A percentile compares a stretch with the other conserved stretches of the same genome.
Conservation (phyloP, 768 basidiomycete genomes). For the Tricholomella constricta region DNA sequence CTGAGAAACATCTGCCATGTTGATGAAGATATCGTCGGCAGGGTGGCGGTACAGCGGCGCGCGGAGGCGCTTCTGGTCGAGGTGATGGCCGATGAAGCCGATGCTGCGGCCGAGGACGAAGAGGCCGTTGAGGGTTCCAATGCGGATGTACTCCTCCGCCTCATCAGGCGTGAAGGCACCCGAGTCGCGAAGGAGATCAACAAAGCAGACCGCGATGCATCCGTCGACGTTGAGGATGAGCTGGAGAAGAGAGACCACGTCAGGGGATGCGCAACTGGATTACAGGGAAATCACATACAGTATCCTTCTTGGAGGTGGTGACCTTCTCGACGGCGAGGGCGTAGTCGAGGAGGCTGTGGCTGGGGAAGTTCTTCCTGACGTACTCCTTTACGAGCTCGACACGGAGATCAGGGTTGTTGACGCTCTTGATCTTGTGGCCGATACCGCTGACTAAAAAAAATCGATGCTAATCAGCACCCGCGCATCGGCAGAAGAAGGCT, state of each 20-base stretch:
- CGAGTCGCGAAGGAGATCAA: conserved; percentile 87
- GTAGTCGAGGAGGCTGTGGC: conserved; percentile 89
- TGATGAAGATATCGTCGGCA: conserved; percentile 95
- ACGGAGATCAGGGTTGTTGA: conserved; percentile 93
- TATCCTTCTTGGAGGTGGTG: conserved; percentile 97
- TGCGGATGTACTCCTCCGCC: conserved; percentile 97
- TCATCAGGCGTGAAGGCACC: conserved; percentile 96
- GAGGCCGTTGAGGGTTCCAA: conserved; percentile 92
- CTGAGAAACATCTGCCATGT: conserved; percentile 84
- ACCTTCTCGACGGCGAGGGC: conserved; percentile 97
- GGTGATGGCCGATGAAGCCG: conserved; percentile 95
- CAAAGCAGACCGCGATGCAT: conserved; percentile 94
- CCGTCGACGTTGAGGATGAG: conserved; percentile 97
- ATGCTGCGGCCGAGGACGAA: conserved; percentile 98
- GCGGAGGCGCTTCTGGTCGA: conserved; percentile 94
- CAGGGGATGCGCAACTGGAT: conserved; percentile 1
- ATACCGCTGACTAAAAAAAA: conserved; percentile 81
- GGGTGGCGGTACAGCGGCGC: conserved; percentile 94
- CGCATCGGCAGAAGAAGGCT: conserved; percentile 2
- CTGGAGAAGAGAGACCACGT: conserved; percentile 29
- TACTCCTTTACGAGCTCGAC: conserved; percentile 96
- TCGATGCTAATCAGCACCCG: conserved; percentile 9
- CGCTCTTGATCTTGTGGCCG: conserved; percentile 99
- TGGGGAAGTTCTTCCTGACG: conserved; percentile 94
- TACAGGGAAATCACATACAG: conserved; percentile 44